Evolutionary conservation across 495 filamentous ascomycete species (phyloP).

Genomic region (Trichoderma reesei): DNA sequence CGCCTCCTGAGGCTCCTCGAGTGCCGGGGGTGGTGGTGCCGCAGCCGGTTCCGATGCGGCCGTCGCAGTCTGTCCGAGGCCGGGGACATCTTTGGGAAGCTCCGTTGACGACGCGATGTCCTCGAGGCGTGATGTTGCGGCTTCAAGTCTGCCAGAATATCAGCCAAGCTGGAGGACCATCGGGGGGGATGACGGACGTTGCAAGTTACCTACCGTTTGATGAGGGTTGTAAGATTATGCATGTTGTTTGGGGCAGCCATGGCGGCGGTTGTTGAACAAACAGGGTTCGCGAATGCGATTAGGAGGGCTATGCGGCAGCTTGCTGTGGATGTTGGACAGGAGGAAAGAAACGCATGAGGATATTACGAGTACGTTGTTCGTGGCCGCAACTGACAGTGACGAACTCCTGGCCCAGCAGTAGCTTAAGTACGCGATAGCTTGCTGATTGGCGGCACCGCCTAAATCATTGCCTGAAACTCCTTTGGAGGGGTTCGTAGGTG

Average conservation of each 20-base stretch:
- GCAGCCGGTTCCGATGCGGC: slow-evolving; percentile 22
- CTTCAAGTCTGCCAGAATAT: slow-evolving; percentile 71
- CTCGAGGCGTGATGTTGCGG: slow-evolving; percentile 90
- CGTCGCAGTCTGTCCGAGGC: slow-evolving; percentile 20
- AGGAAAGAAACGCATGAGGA: slow-evolving; percentile 9
- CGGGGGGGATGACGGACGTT: neutral
- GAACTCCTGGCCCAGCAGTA: neutral
- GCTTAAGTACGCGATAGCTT: neutral
- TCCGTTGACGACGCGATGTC: slow-evolving; percentile 78
- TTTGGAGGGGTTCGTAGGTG: neutral
- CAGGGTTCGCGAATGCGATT: neutral
- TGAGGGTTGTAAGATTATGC: slow-evolving; percentile 93
- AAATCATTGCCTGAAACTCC: too few species aligned
- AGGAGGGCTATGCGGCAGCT: neutral
- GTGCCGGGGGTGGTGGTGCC: slow-evolving; percentile 25
- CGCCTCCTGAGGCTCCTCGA: slow-evolving; percentile 42
- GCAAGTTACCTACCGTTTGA: slow-evolving; percentile 69
- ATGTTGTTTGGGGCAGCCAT: slow-evolving; percentile 57
- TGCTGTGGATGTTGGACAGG: neutral
- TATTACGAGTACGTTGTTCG: neutral
- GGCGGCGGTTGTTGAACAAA: slow-evolving; percentile 12
- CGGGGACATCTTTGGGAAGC: slow-evolving; percentile 37
- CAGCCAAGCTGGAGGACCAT: neutral
- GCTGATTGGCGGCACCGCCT: neutral
- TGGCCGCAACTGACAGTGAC: neutral